Evolutionary conservation across 1,284 basidiomycete genomes (phyloP), one percentile per base, ranked within the genome.

Genomic region (Fistulinella staudtii): DNA sequence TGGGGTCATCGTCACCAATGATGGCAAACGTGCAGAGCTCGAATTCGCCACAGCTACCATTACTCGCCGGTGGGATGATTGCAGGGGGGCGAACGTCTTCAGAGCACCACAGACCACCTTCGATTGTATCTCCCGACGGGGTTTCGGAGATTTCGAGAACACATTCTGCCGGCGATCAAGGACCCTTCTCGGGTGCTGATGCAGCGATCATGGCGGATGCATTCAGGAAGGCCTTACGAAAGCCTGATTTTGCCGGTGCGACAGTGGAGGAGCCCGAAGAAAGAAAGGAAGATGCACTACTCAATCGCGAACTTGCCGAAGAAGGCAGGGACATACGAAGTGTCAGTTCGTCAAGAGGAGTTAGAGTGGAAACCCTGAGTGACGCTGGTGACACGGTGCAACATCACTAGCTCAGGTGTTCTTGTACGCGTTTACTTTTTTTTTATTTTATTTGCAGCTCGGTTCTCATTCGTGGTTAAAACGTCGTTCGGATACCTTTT

Each of bases 131-230:
- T 21, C 77, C 74, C 39, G 81, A 83, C 56, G 85, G 80, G 13
- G 82, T 80, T 36, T 86, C 82, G 39, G 80, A 77, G 14, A 76
- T 80, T 34, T 83, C 81, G 36, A 76, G 80, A 34, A 68, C 75
- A 5, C 79, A 76, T 36, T 77, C 74, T 41, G 69, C 72, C 43
- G 74, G 75, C 42, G 80, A 80, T 37, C 64, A 74, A 24, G 84
- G 77, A 14, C 80, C 80, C 13, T 85, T 92, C 66, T 86, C 82
- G 22, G 82, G 80, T 20, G 81, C 84, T 23, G 89, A 92, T 64
- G 89, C 89, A 39, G 85, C 86, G 23, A 87, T 91, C 58, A 89
- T 92, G 82, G 89, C 89, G 23, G 82, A 87, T 65, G 89, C 89
- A 5, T 92, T 92, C 68, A 73, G 89, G 53, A 82, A 85, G 63